These are phyloP conservation scores for Fomitopsis schrenkii DNA, from an alignment of 1,284 basidiomycete genomes.

Conservation along the genomic window DNA sequence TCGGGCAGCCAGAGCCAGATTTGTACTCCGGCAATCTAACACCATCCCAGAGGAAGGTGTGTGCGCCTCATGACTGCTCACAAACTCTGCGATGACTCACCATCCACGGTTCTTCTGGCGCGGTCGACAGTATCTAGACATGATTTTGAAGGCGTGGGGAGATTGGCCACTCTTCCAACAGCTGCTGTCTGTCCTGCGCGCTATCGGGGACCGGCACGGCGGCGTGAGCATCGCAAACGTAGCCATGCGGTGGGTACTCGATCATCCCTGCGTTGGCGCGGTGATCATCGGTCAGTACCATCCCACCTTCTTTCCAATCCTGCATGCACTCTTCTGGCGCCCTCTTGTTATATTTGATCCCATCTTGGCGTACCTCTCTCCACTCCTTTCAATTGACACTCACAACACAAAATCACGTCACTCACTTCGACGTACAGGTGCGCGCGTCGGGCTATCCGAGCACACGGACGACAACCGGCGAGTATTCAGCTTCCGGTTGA, in stretches of 20 bases:
- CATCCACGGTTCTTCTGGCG: neutral
- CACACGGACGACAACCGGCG: constrained; percentile 65
- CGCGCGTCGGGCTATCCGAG: constrained; percentile 72
- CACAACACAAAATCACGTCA: neutral
- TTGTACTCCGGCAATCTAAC: constrained; percentile 58
- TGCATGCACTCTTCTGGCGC: neutral
- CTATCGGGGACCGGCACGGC: constrained; percentile 64
- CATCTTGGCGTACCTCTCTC: neutral
- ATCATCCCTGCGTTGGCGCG: constrained; percentile 73
- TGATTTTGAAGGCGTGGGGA: constrained; percentile 77
- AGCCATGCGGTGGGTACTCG: constrained; percentile 77
- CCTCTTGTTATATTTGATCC: neutral
- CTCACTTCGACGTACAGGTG: constrained; percentile 38
- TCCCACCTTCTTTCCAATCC: neutral
- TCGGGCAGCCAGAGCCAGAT: constrained; percentile 65
- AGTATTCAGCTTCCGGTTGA: constrained; percentile 57
- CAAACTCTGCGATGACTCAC: neutral
- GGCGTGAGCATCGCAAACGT: constrained; percentile 73
- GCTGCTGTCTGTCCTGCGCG: constrained; percentile 53
- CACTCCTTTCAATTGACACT: neutral
- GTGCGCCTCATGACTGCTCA: neutral
- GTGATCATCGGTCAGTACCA: constrained; percentile 64
- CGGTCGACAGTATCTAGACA: constrained; percentile 65
- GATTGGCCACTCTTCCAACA: constrained; percentile 71
- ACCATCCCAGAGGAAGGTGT: constrained; percentile 77